Evolutionary conservation across 495 filamentous ascomycete genomes (phyloP), one percentile per base, ranked within the genome.

Genomic region (Cetradonia linearis): DNA sequence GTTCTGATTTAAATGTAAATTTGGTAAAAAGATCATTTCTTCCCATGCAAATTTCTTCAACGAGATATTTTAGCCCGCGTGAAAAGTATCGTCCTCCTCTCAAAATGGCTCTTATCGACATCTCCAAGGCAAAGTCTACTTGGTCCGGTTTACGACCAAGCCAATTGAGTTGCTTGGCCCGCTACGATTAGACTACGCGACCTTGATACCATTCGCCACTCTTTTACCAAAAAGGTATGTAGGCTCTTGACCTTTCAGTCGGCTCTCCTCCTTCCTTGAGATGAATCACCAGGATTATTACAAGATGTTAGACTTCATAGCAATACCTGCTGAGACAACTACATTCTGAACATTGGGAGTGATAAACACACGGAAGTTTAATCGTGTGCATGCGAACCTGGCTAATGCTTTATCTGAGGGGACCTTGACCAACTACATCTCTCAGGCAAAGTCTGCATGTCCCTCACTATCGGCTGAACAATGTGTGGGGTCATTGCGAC

Each of bases 401-500:
- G 50, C 50, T 54, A 34, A 54, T 7, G n/a, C 2, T n/a, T 14
- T 33, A 14, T 33, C 8, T 13, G 10, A 13, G 20, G 50, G 30
- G 9, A 54, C 16, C 31, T 34, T 13, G 16, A 46, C 42, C 18
- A 6, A 11, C 42, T 46, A 7, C 23, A 20, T 20, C 23, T 6
- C 16, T 20, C 14, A 16, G 23, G 18, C 42, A n/a, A 14, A 16
- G 13, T n/a, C 6, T 20, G 18, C 42, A 46, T n/a, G 23, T 18
- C 16, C 6, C 16, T 18, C 40, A 18, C 4, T 5, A 2, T 2
- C 7, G 4, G 18, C 27, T 31, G 28, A 36, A 58, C 49, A 18
- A 95, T 95, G 91, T 95, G 89, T 73, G 91, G 91, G 62, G 89
- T 96, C 62, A 79, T 91, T 58, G 91, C 80, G 59, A 75, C 92